phyloP scores from a whole-genome alignment of 345 rosid species.

The Alliaria petiolata region DNA sequence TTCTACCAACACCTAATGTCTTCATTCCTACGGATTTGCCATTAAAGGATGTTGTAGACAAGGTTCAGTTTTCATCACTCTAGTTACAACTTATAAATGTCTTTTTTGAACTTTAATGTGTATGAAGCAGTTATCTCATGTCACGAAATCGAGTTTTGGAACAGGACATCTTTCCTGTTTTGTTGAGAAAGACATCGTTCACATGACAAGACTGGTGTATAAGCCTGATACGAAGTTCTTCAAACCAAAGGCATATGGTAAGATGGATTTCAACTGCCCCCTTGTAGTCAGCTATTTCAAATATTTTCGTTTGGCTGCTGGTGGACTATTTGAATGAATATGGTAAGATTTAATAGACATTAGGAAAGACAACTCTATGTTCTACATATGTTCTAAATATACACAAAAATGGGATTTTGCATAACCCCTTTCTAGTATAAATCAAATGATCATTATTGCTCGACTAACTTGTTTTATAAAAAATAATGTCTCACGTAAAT shows the following conservation, averaged over 20 bases:
- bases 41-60: slow-evolving; percentile 45
- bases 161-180: slow-evolving; percentile 58
- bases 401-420: no score
- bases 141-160: slow-evolving; percentile 1
- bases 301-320: slow-evolving; percentile 55
- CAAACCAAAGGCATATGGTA: slow-evolving; percentile 68
- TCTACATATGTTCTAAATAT: no score
- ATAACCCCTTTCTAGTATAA: no score
- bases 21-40: slow-evolving; percentile 58
- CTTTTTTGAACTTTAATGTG: background rate
- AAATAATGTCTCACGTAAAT: no score
- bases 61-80: slow-evolving; percentile 43
- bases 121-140: background rate
- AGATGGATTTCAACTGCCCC: slow-evolving; percentile 73
- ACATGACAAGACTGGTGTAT: slow-evolving; percentile 71
- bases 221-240: slow-evolving; percentile 71
- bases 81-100: no score
- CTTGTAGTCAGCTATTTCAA: slow-evolving; percentile 50
- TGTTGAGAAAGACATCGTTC: slow-evolving; percentile 55
- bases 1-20: slow-evolving; percentile 60
- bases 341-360: slow-evolving; percentile 31
- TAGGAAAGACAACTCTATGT: no score
- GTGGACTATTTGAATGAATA: slow-evolving; percentile 87
- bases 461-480: no score
- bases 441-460: no score